Conservation (phyloP, 2,329 filamentous ascomycete species). For the Xylariomycetidae sp. region DNA sequence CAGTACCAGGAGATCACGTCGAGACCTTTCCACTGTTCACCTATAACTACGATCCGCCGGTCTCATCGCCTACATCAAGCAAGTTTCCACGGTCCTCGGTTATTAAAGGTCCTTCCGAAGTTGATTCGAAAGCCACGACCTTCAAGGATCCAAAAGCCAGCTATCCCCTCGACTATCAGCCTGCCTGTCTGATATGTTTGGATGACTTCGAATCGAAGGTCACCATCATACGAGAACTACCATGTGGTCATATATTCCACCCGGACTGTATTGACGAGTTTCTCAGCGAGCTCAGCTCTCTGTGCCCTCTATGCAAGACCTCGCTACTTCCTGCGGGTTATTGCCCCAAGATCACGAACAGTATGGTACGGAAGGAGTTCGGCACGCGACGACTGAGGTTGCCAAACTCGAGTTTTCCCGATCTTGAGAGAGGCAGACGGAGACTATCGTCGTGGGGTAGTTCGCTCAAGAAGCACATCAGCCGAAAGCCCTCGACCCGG, state of each 20-base stretch:
- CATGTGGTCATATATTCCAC: slow-evolving; percentile 91
- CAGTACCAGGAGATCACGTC: slow-evolving; percentile 67
- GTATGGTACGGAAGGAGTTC: slow-evolving; percentile 79
- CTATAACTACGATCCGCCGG: slow-evolving; percentile 58
- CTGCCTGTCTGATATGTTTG: slow-evolving; percentile 85
- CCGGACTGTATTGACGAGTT: slow-evolving; percentile 88
- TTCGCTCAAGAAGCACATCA: slow-evolving; percentile 15
- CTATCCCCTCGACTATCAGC: slow-evolving; percentile 61
- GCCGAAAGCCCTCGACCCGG: slow-evolving; percentile 10
- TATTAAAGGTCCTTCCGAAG: slow-evolving; percentile 18
- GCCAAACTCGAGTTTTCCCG: slow-evolving; percentile 38
- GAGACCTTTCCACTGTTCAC: slow-evolving; percentile 73
- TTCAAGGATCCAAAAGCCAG: slow-evolving; percentile 25
- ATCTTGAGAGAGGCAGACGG: slow-evolving; percentile 20
- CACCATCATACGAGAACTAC: slow-evolving; percentile 76
- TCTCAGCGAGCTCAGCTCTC: slow-evolving; percentile 69
- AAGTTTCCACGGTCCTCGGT: slow-evolving; percentile 22
- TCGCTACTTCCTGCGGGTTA: slow-evolving; percentile 68
- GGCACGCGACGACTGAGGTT: slow-evolving; percentile 59
- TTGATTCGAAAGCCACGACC: slow-evolving; percentile 12
- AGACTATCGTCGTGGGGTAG: slow-evolving; percentile 18
- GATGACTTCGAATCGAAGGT: slow-evolving; percentile 68
- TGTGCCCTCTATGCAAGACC: slow-evolving; percentile 89
- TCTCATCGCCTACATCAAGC: slow-evolving; percentile 32
- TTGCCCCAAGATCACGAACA: slow-evolving; percentile 70